Conservation (phyloP, 2,329 filamentous ascomycete genomes). For the Pestalotiopsis sp. region DNA sequence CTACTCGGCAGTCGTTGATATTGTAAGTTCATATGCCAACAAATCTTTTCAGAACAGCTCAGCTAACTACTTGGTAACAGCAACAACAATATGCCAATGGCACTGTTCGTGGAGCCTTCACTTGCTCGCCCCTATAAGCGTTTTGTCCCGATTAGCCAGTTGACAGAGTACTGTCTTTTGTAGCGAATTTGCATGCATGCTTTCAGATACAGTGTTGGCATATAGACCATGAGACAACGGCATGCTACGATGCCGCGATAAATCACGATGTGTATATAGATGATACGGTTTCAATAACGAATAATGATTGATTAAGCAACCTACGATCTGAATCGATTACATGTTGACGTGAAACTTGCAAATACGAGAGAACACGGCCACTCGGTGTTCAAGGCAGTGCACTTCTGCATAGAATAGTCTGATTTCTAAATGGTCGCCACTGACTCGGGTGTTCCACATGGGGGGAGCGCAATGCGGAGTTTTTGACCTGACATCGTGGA, state of each 20-base stretch:
- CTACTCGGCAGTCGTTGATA: slow-evolving; percentile 35
- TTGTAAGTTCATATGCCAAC: slow-evolving; percentile 27
- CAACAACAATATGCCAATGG: slow-evolving; percentile 7
- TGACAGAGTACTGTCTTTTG: neutral
- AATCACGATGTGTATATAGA: slow-evolving; percentile 4
- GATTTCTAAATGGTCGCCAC: neutral
- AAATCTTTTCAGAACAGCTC: too few relatives aligned
- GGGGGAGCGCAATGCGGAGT: neutral
- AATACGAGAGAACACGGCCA: neutral
- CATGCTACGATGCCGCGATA: neutral
- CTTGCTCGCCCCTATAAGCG: slow-evolving; percentile 11
- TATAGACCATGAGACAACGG: neutral
- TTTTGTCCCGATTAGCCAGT: neutral
- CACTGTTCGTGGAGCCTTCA: slow-evolving; percentile 8
- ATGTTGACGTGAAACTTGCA: neutral
- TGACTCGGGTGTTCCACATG: neutral
- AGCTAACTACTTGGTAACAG: neutral
- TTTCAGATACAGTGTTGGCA: too few relatives aligned
- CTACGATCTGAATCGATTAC: neutral
- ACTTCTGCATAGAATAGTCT: neutral
- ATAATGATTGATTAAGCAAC: neutral
- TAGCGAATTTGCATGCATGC: too few relatives aligned
- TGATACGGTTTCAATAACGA: slow-evolving; percentile 1
- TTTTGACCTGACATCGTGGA: neutral
- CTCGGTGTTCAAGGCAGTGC: neutral